These are phyloP conservation scores for Floccularia luteovirens DNA, from an alignment of 768 basidiomycete species.

Conservation along the genomic window DNA sequence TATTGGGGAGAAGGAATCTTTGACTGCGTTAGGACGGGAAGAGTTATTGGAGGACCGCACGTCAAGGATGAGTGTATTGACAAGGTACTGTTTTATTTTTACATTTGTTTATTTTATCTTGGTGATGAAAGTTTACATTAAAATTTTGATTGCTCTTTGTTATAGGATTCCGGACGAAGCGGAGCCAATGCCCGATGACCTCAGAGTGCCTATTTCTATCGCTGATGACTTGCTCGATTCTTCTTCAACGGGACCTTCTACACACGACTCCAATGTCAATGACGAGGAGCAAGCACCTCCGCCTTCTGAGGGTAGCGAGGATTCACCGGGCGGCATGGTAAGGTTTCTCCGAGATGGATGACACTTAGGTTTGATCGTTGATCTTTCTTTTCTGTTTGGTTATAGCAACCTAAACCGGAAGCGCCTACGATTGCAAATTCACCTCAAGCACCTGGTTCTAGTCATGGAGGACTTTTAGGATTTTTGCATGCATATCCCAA, in stretches of 20 bases:
- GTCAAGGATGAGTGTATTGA: slow-evolving; percentile 57
- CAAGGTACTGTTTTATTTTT: slow-evolving; percentile 45
- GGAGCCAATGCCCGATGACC: slow-evolving; percentile 52
- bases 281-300: slow-evolving; percentile 8
- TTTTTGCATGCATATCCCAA: slow-evolving; percentile 58
- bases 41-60: slow-evolving; percentile 70
- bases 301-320: slow-evolving; percentile 15
- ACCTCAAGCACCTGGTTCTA: slow-evolving; percentile 4
- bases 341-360: slow-evolving; percentile 10
- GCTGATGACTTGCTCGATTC: slow-evolving; percentile 53
- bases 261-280: slow-evolving; percentile 11
- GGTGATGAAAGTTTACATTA: slow-evolving; percentile 1
- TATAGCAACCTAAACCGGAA: slow-evolving; percentile 7
- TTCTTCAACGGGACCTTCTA: slow-evolving; percentile 8
- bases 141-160: slow-evolving; percentile 3
- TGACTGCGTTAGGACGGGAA: slow-evolving; percentile 65
- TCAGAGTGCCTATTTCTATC: slow-evolving; percentile 52
- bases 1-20: slow-evolving; percentile 67
- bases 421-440: background rate
- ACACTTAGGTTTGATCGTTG: background rate
- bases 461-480: slow-evolving; percentile 39
- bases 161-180: slow-evolving; percentile 46
- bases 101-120: slow-evolving; percentile 7
- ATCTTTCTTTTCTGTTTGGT: background rate
- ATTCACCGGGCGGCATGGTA: slow-evolving; percentile 19